These are phyloP conservation scores for Lactarius indigo DNA, from an alignment of 768 basidiomycete genomes.

Conservation along the genomic window DNA sequence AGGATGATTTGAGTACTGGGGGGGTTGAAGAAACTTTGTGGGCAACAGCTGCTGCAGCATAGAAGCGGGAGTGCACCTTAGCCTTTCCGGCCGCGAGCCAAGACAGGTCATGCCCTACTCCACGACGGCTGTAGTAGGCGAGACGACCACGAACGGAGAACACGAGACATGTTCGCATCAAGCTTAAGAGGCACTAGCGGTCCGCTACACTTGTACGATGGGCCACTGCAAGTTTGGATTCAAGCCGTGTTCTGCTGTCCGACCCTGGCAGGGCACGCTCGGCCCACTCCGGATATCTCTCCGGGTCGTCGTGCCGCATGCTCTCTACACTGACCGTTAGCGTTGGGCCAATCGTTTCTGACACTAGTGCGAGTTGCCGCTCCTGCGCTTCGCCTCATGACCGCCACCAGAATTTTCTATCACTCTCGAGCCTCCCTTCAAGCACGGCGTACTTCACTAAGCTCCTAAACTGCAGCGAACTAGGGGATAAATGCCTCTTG, in stretches of 20 bases:
- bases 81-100: not conserved
- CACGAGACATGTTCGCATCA: conserved; percentile 17
- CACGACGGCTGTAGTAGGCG: not conserved
- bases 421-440: too few relatives aligned
- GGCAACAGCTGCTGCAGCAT: not conserved
- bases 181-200: not conserved
- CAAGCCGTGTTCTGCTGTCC: not conserved
- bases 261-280: not conserved
- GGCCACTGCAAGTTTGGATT: not conserved
- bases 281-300: not conserved
- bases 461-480: too few relatives aligned
- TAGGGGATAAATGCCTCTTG: too few relatives aligned
- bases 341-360: too few relatives aligned
- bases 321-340: too few relatives aligned
- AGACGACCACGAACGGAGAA: not conserved
- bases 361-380: too few relatives aligned
- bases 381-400: too few relatives aligned
- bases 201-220: not conserved
- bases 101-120: not conserved
- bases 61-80: not conserved
- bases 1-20: not conserved
- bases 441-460: too few relatives aligned
- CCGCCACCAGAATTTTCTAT: too few relatives aligned
- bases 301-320: not conserved
- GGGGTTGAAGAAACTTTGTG: not conserved